Conservation (phyloP, 2,329 filamentous ascomycete species). For the Didymosphaeria variabile region DNA sequence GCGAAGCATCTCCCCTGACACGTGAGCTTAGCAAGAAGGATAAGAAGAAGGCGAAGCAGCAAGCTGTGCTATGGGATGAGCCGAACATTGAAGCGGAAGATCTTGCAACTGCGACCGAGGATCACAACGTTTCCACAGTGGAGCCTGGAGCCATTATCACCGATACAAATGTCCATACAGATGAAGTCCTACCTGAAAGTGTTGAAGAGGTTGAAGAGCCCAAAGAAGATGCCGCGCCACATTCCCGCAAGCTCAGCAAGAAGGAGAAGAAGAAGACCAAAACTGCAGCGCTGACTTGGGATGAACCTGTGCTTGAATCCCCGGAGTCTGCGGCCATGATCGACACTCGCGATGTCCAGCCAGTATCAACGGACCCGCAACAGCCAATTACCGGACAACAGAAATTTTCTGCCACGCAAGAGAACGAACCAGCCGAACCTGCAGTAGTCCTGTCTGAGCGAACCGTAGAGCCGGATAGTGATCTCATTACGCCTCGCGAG, state of each 20-base stretch:
- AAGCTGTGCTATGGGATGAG: conserved; percentile 17
- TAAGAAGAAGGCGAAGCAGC: conserved; percentile 24
- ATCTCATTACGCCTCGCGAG: conserved; percentile 1
- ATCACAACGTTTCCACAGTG: background rate
- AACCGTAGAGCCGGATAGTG: conserved; percentile 3
- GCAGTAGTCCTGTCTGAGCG: background rate
- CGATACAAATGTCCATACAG: background rate
- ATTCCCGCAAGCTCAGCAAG: conserved; percentile 47
- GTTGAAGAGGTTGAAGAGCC: background rate
- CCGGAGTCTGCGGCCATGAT: background rate
- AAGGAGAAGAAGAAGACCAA: conserved; percentile 55
- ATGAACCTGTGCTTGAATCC: conserved; percentile 12
- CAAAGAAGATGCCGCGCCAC: conserved; percentile 16
- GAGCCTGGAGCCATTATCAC: background rate
- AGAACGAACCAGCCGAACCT: background rate
- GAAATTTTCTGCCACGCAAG: background rate
- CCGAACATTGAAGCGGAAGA: background rate
- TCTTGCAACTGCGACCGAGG: background rate
- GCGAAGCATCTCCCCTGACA: conserved; percentile 7
- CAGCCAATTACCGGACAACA: background rate
- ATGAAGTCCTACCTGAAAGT: background rate
- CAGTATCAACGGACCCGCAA: background rate
- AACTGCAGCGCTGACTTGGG: conserved; percentile 12
- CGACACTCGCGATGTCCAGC: background rate
- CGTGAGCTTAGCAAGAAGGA: conserved; percentile 31